Evolutionary conservation across 495 filamentous ascomycete species (phyloP), one percentile per base, ranked within the genome.

Genomic region (Aspergillus hancockii): DNA sequence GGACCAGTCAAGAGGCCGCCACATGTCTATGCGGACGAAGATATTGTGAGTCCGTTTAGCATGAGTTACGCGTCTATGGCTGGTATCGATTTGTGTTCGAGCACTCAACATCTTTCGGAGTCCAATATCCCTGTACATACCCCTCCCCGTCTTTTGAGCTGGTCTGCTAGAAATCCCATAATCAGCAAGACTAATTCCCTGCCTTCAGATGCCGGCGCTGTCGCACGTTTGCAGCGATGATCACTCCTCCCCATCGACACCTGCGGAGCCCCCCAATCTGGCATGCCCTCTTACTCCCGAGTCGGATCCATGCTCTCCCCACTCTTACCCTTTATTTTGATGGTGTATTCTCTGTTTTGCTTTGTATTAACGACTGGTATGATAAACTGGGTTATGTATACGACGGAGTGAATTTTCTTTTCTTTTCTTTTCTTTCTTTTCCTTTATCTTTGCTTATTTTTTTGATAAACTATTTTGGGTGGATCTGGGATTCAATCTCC

Each of bases 151-250:
- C 84, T 63, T 80, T 70, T 84, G 82, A 64, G 84, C 84, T 76
- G 75, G 59, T 65, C 30, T 63, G 49, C 28, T 49, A 57, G 52
- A 49, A 58, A 61, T 57, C 54, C 50, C 56, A 62, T 53, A 64
- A 64, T 69, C 70, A 71, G 65, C 52, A 58, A 62, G 49, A 63
- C 63, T 63, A 67, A 64, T 62, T 64, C 43, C 60, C 43, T 65
- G 63, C 59, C 56, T 56, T 65, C 81, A 95, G 91, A 93, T 92
- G 76, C 92, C 92, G 75, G 85, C 91, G 67, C 84, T 95, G 67
- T 90, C 89, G 66, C 89, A 92, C 65, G 87, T 87, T 65, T 89
- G 92, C 62, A 87, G 88, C 18, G 90, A 89, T 73, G 90, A 93
- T 62, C 86, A 87, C 66, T 93, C 90, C 38, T 69, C 70, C 25